A percentile compares a stretch with the other conserved stretches of the same genome.
Conservation (phyloP, 2,329 filamentous ascomycete genomes). For the Metarhizium brunneum region DNA sequence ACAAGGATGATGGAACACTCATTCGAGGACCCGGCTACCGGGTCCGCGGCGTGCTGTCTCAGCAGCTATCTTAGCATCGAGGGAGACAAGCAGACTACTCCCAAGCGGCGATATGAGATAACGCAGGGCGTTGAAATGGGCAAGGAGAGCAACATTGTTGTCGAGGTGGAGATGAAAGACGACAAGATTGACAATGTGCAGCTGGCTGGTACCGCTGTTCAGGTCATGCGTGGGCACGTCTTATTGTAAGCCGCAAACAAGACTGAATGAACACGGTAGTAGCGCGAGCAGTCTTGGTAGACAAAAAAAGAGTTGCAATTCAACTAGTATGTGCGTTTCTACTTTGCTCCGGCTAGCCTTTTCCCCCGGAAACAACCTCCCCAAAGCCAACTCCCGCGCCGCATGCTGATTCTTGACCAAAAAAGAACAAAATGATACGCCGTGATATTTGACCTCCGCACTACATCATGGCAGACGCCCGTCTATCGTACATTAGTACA, state of each 20-base stretch:
- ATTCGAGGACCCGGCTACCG: slow-evolving; percentile 53
- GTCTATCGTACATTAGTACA: slow-evolving; percentile 28
- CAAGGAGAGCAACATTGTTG: slow-evolving; percentile 40
- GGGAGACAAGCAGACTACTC: slow-evolving; percentile 21
- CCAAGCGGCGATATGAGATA: slow-evolving; percentile 36
- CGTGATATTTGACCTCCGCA: slow-evolving; percentile 9
- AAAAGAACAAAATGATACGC: slow-evolving; percentile 9
- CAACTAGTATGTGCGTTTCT: slow-evolving; percentile 1
- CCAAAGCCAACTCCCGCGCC: slow-evolving; percentile 6
- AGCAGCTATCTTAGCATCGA: slow-evolving; percentile 41
- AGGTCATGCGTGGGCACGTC: slow-evolving; percentile 26
- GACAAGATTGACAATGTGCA: slow-evolving; percentile 20
- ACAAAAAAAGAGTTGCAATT: background rate
- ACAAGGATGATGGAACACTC: slow-evolving; percentile 49
- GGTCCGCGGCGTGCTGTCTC: slow-evolving; percentile 51
- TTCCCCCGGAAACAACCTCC: background rate
- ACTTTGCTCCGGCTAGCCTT: background rate
- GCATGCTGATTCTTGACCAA: slow-evolving; percentile 6
- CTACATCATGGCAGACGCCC: slow-evolving; percentile 16
- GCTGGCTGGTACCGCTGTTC: slow-evolving; percentile 24
- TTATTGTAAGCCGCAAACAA: slow-evolving; percentile 11
- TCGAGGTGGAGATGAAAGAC: slow-evolving; percentile 30
- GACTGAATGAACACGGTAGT: background rate
- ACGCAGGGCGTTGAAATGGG: slow-evolving; percentile 63
- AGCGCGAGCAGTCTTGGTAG: slow-evolving; percentile 9